Percentiles rank a stretch among this genome's conserved stretches.
Evolutionary conservation across 2,329 filamentous ascomycete species (phyloP).

Genomic region (Colletotrichum cereale): DNA sequence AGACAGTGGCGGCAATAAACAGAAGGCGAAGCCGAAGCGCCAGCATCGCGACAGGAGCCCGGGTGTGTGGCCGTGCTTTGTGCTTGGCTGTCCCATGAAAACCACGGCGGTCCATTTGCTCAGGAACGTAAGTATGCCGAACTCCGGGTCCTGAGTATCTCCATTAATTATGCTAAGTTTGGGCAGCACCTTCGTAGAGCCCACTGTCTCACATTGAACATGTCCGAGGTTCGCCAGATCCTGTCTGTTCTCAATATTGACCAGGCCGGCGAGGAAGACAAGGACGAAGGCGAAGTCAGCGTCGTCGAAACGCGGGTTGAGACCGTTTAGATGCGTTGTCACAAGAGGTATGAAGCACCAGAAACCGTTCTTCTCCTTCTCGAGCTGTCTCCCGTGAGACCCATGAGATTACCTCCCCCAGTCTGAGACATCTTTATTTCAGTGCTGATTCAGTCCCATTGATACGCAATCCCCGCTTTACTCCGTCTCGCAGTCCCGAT

Average conservation of each 20-base stretch:
- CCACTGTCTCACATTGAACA: not conserved
- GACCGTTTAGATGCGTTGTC: not conserved
- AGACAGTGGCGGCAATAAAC: not conserved
- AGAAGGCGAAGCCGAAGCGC: not conserved
- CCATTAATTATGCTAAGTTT: not conserved
- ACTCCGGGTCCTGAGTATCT: accelerated
- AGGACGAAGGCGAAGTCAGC: not conserved
- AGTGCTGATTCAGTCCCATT: too few relatives aligned
- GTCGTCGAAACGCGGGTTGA: not conserved
- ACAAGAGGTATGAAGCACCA: too few relatives aligned
- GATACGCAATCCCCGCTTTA: too few relatives aligned
- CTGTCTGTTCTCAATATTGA: not conserved
- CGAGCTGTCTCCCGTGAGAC: too few relatives aligned
- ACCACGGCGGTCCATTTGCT: not conserved
- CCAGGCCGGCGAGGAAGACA: not conserved
- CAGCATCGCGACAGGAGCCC: not conserved
- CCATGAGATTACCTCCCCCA: too few relatives aligned
- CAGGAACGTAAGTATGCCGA: not conserved
- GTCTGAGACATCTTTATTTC: too few relatives aligned
- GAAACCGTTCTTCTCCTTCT: too few relatives aligned
- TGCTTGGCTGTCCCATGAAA: not conserved
- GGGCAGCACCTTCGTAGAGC: not conserved
- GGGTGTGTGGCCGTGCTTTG: not conserved
- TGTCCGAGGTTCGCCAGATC: not conserved
- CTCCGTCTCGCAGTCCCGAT: too few relatives aligned